phyloP scores from a whole-genome alignment of 768 basidiomycete species.

The Russula compacta region DNA sequence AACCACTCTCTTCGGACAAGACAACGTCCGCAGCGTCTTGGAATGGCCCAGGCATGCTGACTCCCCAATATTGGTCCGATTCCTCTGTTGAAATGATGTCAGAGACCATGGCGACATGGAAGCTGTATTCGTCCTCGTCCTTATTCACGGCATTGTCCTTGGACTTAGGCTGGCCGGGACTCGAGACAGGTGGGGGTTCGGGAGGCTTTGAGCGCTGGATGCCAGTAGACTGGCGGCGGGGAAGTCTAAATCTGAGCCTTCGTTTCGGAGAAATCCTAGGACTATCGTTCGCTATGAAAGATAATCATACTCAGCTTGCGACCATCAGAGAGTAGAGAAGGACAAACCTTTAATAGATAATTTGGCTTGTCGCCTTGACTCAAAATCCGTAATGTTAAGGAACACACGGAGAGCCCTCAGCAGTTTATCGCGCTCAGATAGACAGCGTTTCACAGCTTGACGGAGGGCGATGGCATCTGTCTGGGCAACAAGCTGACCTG shows the following conservation, averaged over 20 bases:
- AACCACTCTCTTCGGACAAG: neutral
- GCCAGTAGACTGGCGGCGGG: neutral
- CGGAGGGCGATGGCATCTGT: neutral
- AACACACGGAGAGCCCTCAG: conserved; percentile 11
- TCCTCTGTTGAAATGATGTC: neutral
- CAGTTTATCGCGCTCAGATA: neutral
- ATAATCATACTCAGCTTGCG: neutral
- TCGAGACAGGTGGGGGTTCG: neutral
- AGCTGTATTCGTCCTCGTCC: conserved; percentile 6
- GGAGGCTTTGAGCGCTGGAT: neutral
- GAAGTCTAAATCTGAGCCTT: conserved; percentile 2
- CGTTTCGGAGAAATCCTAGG: conserved; percentile 1
- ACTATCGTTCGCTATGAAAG: neutral
- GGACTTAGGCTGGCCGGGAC: neutral
- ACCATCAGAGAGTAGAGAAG: neutral
- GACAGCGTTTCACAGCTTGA: neutral
- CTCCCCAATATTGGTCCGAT: conserved; percentile 3
- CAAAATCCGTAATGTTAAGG: conserved; percentile 7
- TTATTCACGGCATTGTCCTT: neutral
- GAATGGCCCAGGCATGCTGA: conserved; percentile 5
- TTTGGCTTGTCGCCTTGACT: conserved; percentile 5
- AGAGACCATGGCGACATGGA: conserved; percentile 6
- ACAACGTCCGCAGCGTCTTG: conserved; percentile 1
- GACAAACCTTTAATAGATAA: conserved; percentile 2
- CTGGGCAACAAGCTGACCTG: neutral